These are phyloP conservation scores for Aspergillus bridgeri DNA, from an alignment of 495 filamentous ascomycete genomes.

Conservation along the genomic window DNA sequence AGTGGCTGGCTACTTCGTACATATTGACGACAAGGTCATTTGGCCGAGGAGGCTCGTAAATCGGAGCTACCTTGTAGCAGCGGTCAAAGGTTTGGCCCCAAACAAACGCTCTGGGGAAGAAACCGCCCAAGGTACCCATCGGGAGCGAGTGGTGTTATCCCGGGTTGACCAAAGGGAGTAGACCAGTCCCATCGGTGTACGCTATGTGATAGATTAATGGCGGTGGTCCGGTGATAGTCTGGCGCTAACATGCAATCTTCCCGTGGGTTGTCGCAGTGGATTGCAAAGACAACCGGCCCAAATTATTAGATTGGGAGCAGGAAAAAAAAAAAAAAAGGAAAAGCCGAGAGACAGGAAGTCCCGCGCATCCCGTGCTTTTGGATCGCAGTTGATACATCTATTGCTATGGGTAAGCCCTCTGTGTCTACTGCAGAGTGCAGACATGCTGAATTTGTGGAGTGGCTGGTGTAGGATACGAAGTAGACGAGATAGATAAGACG, in stretches of 20 bases:
- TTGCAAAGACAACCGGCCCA: conserved; percentile 12
- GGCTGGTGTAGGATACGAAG: neutral
- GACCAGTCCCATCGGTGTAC: neutral
- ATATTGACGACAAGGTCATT: neutral
- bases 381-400: neutral
- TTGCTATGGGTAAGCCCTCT: neutral
- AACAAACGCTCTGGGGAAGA: neutral
- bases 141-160: neutral
- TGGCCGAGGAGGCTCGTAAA: neutral
- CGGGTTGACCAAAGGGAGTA: neutral
- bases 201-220: conserved; percentile 8
- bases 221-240: conserved; percentile 10
- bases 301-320: conserved; percentile 8
- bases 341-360: neutral
- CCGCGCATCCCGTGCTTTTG: neutral
- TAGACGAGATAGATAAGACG: neutral
- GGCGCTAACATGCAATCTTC: conserved; percentile 17
- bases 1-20: neutral
- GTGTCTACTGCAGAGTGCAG: neutral
- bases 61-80: neutral
- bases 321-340: neutral
- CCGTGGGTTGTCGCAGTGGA: conserved; percentile 15
- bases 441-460: neutral
- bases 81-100: neutral
- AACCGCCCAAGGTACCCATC: neutral